Conservation (phyloP, 1,284 basidiomycete species). For the Clitocybe nebularis region DNA sequence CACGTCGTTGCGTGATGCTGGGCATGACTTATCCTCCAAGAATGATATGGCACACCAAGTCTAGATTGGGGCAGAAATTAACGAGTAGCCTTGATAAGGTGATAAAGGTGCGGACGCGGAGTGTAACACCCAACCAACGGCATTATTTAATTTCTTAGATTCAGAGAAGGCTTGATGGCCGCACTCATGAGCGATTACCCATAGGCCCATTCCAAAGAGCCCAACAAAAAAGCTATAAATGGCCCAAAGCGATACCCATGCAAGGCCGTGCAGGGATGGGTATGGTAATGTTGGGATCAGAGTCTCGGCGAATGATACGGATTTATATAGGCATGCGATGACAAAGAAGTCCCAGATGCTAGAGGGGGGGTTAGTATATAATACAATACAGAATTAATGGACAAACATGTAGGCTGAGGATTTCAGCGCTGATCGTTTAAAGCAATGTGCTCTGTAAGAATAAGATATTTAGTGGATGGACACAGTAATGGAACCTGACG, state of each 20-base stretch:
- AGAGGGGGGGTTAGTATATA: conserved; percentile 9
- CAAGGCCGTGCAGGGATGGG: conserved; percentile 57
- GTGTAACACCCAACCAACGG: conserved; percentile 91
- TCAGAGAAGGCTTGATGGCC: conserved; percentile 96
- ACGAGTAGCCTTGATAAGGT: conserved; percentile 5
- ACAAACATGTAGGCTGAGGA: conserved; percentile 79
- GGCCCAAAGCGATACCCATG: conserved; percentile 72
- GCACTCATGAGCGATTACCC: conserved; percentile 89
- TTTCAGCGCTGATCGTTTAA: conserved; percentile 81
- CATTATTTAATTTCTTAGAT: conserved; percentile 89
- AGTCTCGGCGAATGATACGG: conserved; percentile 64
- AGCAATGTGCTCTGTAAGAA: conserved; percentile 75
- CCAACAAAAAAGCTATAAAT: conserved; percentile 79
- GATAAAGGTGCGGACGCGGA: conserved; percentile 58
- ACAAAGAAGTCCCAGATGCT: conserved; percentile 75
- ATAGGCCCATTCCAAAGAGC: conserved; percentile 86
- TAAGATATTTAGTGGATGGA: conserved; percentile 2
- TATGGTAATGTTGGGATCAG: conserved; percentile 60
- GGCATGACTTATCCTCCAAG: conserved; percentile 94
- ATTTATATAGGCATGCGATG: conserved; percentile 69
- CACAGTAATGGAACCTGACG: conserved; percentile 25
- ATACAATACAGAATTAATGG: conserved; percentile 3
- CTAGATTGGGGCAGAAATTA: conserved; percentile 28
- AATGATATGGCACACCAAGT: conserved; percentile 96
- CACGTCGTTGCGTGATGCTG: conserved; percentile 95